Evolutionary conservation across 306 rosid genomes (phyloP).

Genomic region (Rubus parviflorus): DNA sequence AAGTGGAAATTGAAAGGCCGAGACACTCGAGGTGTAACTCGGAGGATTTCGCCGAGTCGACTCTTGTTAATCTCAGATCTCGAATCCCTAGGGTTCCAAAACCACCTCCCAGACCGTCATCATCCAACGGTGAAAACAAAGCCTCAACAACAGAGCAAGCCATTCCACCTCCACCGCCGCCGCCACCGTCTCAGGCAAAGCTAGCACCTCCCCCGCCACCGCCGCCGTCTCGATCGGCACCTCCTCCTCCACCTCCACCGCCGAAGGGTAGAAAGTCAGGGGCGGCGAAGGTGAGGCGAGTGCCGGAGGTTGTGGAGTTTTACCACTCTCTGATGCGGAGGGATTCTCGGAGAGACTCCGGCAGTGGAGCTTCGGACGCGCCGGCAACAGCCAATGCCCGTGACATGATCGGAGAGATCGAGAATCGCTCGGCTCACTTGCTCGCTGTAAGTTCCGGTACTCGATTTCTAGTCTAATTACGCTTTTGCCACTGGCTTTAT

Average conservation of each 20-base stretch:
- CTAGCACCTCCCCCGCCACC: conserved; percentile 28
- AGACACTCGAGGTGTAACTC: conserved; percentile 72
- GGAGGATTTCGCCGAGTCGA: conserved; percentile 71
- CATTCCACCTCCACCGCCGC: conserved; percentile 44
- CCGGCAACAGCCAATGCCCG: conserved; percentile 75
- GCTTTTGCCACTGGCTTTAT: conserved; percentile 39
- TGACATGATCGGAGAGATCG: conserved; percentile 99
- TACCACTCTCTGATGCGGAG: conserved; percentile 95
- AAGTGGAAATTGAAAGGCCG: conserved; percentile 47
- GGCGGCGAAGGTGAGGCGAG: conserved; percentile 71
- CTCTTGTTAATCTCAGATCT: conserved; percentile 52
- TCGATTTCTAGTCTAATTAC: conserved; percentile 36
- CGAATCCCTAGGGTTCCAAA: conserved; percentile 88
- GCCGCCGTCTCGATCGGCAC: conserved; percentile 30
- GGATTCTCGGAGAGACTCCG: conserved; percentile 68
- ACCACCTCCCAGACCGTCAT: conserved; percentile 78
- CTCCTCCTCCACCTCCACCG: conserved; percentile 81
- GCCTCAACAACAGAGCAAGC: conserved; percentile 33
- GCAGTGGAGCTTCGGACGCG: conserved; percentile 40
- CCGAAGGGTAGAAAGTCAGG: conserved; percentile 44
- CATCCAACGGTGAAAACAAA: conserved; percentile 26
- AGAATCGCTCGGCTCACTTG: conserved; percentile 90
- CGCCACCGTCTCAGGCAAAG: conserved; percentile 33
- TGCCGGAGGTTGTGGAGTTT: conserved; percentile 96
- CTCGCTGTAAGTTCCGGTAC: conserved; percentile 69